Conservation (phyloP, 148 eudicot genomes). For the Fagopyrum tataricum region DNA sequence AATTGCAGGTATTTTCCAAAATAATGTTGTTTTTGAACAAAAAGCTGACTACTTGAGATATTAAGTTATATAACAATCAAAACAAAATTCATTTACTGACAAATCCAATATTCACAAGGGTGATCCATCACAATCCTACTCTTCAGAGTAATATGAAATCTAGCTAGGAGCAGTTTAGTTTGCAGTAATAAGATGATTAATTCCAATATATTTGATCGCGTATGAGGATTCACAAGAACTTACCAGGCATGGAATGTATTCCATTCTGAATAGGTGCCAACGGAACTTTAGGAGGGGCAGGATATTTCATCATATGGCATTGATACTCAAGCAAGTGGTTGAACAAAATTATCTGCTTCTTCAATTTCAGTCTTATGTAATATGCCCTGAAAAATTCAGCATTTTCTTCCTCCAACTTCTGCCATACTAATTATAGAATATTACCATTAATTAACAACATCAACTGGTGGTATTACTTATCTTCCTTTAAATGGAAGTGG, state of each 20-base stretch:
- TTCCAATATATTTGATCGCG: not conserved
- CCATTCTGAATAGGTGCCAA: constrained; percentile 94
- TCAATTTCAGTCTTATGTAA: constrained; percentile 89
- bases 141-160: not conserved
- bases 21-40: not conserved
- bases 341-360: constrained; percentile 91
- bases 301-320: constrained; percentile 69
- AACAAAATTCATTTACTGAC: not conserved
- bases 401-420: constrained; percentile 99
- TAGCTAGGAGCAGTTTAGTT: not conserved
- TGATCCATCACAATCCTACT: not conserved
- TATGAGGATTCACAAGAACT: constrained; percentile 4
- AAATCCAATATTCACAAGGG: not conserved
- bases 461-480: not conserved
- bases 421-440: constrained; percentile 64
- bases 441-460: not conserved
- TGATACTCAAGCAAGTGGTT: constrained; percentile 94
- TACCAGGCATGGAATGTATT: constrained; percentile 88
- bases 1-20: not conserved
- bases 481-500: not conserved
- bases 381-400: constrained; percentile 95
- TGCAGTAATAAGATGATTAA: not conserved
- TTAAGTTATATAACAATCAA: not conserved
- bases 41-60: not conserved
- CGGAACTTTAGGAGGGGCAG: constrained; percentile 81